Evolutionary conservation across 176 grass and related monocot genomes (phyloP).

Genomic region (maize (Zea mays)): Zm-B73-REFERENCE-NAM-5.0 NC_050101.1:152308501-152309000

Average conservation of each 20-base stretch:
- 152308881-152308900: constrained; percentile 16
- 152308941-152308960: constrained; percentile 23
- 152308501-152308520: background rate
- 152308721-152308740: constrained; percentile 35
- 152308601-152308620: constrained; percentile 40
- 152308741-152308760: constrained; percentile 24
- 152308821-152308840: background rate
- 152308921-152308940: constrained; percentile 45
- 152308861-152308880: constrained; percentile 25
- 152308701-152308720: constrained; percentile 26
- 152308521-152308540: background rate
- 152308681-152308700: constrained; percentile 32
- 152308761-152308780: constrained; percentile 34
- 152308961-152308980: constrained; percentile 49
- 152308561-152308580: constrained; percentile 30
- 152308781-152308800: constrained; percentile 3
- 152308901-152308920: constrained; percentile 31
- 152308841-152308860: background rate
- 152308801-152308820: constrained; percentile 13
- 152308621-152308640: constrained; percentile 34
- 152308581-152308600: constrained; percentile 29
- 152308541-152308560: constrained; percentile 5
- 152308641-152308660: constrained; percentile 7
- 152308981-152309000: constrained; percentile 24
- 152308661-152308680: constrained; percentile 28